Evolutionary conservation across 495 filamentous ascomycete genomes (phyloP).

Genomic region (Podospora pseudoanserina): DNA sequence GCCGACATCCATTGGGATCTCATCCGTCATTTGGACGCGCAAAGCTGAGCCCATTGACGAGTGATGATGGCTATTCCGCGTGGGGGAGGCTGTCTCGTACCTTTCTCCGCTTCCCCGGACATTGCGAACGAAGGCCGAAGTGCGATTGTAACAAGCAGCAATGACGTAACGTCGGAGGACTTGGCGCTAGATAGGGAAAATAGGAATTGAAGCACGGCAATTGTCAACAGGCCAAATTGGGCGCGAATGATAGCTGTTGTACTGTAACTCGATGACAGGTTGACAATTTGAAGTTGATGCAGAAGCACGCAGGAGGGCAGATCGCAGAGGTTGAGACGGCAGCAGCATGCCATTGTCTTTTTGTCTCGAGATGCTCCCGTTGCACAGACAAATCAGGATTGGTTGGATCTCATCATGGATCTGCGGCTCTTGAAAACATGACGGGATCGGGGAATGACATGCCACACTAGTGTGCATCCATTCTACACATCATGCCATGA

Average conservation of each 20-base stretch:
- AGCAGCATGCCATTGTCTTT: conserved; percentile 16
- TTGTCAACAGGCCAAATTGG: not conserved
- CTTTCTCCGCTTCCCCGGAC: conserved; percentile 40
- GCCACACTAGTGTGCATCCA: too few relatives aligned
- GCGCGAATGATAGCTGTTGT: not conserved
- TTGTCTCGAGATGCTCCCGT: conserved; percentile 19
- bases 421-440: not conserved
- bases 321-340: conserved; percentile 15
- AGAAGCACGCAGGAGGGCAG: conserved; percentile 6
- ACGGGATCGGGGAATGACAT: not conserved
- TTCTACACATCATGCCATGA: too few relatives aligned
- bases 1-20: not conserved
- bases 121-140: conserved; percentile 46
- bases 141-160: conserved; percentile 1
- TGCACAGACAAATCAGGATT: conserved; percentile 25
- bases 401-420: not conserved
- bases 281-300: not conserved
- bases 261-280: not conserved
- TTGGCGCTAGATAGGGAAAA: not conserved
- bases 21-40: not conserved
- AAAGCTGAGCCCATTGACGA: not conserved
- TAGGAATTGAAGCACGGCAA: not conserved
- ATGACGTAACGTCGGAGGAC: not conserved
- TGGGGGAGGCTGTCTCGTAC: conserved; percentile 26
- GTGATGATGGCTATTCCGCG: not conserved